These are phyloP conservation scores for Paratrypanosoma confusum DNA, from an alignment of 208 protist genomes.

Conservation along the genomic window DNA sequence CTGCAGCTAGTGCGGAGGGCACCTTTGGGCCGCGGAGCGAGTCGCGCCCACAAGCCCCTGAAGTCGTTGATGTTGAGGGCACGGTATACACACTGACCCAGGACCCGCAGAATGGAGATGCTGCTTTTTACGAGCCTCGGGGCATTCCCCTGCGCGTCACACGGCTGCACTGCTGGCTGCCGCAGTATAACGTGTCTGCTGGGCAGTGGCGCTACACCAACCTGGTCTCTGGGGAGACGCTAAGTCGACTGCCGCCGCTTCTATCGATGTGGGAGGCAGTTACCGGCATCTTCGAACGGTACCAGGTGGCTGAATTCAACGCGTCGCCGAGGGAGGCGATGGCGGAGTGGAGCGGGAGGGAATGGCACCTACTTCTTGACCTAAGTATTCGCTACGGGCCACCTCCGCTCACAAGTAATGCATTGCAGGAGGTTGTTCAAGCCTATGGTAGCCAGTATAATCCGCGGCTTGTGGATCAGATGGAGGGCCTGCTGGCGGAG, in stretches of 20 bases:
- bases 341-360: background rate
- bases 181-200: slow-evolving; percentile 1
- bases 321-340: slow-evolving; percentile 2
- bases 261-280: slow-evolving; percentile 9
- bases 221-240: slow-evolving; percentile 3
- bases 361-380: slow-evolving; percentile 1
- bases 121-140: slow-evolving; percentile 10
- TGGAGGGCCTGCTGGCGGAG: slow-evolving; percentile 6
- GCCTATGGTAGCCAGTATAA: slow-evolving; percentile 7
- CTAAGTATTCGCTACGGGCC: slow-evolving; percentile 12
- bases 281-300: slow-evolving; percentile 1
- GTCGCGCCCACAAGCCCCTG: background rate
- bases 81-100: slow-evolving; percentile 4
- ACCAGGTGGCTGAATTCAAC: slow-evolving; percentile 3
- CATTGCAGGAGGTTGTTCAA: slow-evolving; percentile 1
- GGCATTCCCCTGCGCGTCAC: slow-evolving; percentile 4
- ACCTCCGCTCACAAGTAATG: background rate
- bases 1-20: too few species aligned
- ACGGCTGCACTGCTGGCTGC: slow-evolving; percentile 10
- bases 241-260: slow-evolving; percentile 5
- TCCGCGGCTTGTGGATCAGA: slow-evolving; percentile 2
- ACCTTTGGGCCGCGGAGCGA: too few species aligned
- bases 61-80: background rate
- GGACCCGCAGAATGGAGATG: background rate
- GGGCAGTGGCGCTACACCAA: slow-evolving; percentile 7